Evolutionary conservation across 768 basidiomycete genomes (phyloP), one percentile per base, ranked within the genome.

Genomic region (Gymnopilus junonius): DNA sequence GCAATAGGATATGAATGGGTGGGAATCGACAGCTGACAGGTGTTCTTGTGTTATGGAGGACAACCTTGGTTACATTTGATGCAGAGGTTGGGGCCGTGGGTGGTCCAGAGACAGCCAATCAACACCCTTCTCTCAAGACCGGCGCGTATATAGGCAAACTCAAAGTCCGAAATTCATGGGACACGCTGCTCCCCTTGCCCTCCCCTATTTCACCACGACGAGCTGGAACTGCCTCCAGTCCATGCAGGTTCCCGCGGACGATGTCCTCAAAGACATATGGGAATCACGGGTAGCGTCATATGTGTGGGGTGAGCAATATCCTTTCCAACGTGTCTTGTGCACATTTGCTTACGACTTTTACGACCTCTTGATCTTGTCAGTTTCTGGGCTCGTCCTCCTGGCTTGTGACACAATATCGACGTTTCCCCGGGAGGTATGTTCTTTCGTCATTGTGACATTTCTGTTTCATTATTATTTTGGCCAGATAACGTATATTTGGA

Each of bases 361-460:
- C 45, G 53, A 23, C 20, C 32, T 54, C 12, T 54, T 29, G 8
- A 27, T 17, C 25, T 39, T 40, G n/a, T 12, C 54, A 55, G 54
- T 55, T 15, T 55, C 54, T 55, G 54, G 54, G 54, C 54, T 55
- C 23, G 54, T 55, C 23, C 35, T 55, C 54, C 40, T 55, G 54
- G 29, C 54, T 40, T 55, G 39, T 40, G 54, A 55, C 54, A 55
- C 54, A 17, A 55, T 55, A 23, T 55, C 54, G 35, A 55, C 54
- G 12, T 40, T 55, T 40, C 54, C 54, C 11, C 37, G 29, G 23
- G 54, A 55, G 39, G 54, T 55, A 20, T 4, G 54, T 27, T 55
- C 37, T 23, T 21, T 12, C 8, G 37, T 7, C 54, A 15, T 54
- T 15, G 48, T 23, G n/a, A 12, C 5, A 39, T 10, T 25, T 11